Percentiles rank a stretch among this genome's conserved stretches.
Conservation (phyloP, 2,329 filamentous ascomycete genomes). For the Arthrobotrys conoides region DNA sequence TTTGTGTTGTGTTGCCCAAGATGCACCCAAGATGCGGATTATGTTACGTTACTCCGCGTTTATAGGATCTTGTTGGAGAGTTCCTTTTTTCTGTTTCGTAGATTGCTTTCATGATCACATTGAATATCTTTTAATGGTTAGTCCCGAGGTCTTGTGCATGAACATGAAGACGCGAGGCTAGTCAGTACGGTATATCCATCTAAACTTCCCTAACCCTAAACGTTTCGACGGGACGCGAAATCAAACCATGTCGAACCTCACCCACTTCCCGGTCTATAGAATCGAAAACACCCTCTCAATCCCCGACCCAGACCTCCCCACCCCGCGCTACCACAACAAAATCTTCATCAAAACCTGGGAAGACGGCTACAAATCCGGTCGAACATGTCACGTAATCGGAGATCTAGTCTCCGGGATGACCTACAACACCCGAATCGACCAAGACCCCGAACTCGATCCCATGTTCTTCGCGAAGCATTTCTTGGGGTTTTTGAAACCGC, state of each 20-base stretch:
- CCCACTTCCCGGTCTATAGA: constrained; percentile 23
- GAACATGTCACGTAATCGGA: constrained; percentile 32
- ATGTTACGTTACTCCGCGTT: too few species aligned
- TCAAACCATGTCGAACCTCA: constrained; percentile 16
- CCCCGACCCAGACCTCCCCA: constrained; percentile 36
- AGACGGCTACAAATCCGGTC: constrained; percentile 27
- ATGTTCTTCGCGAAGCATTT: constrained; percentile 21
- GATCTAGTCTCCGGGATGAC: constrained; percentile 44
- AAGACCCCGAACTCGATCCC: background rate
- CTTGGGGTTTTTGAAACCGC: constrained; percentile 11
- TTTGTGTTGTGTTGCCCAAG: too few species aligned
- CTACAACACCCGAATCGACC: constrained; percentile 19
- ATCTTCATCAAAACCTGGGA: constrained; percentile 41
- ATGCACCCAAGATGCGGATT: too few species aligned
- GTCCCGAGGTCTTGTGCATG: too few species aligned
- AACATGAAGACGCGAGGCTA: too few species aligned
- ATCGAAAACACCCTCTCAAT: constrained; percentile 28
- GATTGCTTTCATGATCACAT: too few species aligned
- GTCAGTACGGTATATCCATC: too few species aligned
- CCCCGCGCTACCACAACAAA: constrained; percentile 38
- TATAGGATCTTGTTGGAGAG: too few species aligned
- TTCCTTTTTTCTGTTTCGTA: too few species aligned
- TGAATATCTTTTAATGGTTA: too few species aligned
- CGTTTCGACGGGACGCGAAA: background rate
- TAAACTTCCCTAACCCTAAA: too few species aligned